Conservation (phyloP, 2,329 filamentous ascomycete genomes). For the Periconia digitata region DNA sequence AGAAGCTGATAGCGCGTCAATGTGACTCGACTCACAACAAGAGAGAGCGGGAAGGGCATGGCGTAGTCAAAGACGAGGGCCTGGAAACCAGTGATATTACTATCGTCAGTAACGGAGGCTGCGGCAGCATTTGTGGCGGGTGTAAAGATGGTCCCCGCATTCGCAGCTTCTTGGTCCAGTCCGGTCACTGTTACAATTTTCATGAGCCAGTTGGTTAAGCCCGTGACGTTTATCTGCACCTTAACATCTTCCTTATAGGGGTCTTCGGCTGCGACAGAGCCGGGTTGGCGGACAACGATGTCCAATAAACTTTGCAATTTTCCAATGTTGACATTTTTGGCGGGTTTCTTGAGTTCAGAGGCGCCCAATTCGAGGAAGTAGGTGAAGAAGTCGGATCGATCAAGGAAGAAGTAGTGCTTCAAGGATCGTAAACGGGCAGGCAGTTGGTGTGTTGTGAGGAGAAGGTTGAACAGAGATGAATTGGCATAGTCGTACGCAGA, state of each 20-base stretch:
- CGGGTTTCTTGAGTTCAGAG: conserved; percentile 87
- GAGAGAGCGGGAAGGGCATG: conserved; percentile 90
- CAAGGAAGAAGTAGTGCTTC: conserved; percentile 99
- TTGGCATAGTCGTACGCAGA: conserved; percentile 94
- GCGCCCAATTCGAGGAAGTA: conserved; percentile 93
- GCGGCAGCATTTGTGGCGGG: conserved; percentile 62
- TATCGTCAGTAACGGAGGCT: conserved; percentile 66
- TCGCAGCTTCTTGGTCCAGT: conserved; percentile 76
- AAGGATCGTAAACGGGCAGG: conserved; percentile 84
- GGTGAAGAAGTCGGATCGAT: conserved; percentile 96
- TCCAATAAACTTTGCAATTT: conserved; percentile 97
- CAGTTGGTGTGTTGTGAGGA: conserved; percentile 89
- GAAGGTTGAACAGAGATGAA: conserved; percentile 83
- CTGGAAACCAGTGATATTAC: conserved; percentile 86
- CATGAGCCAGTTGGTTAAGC: conserved; percentile 90
- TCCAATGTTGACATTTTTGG: conserved; percentile 83
- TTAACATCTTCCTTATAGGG: conserved; percentile 99
- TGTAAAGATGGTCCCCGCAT: conserved; percentile 63
- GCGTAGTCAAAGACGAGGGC: conserved; percentile 92
- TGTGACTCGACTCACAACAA: conserved; percentile 94
- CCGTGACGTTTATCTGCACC: conserved; percentile 94
- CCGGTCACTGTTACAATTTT: conserved; percentile 96
- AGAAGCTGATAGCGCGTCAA: conserved; percentile 96
- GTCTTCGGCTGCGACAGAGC: conserved; percentile 89
- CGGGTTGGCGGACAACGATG: conserved; percentile 91